Conservation (phyloP, 106 monocot genomes). For the Gastrodia elata region DNA sequence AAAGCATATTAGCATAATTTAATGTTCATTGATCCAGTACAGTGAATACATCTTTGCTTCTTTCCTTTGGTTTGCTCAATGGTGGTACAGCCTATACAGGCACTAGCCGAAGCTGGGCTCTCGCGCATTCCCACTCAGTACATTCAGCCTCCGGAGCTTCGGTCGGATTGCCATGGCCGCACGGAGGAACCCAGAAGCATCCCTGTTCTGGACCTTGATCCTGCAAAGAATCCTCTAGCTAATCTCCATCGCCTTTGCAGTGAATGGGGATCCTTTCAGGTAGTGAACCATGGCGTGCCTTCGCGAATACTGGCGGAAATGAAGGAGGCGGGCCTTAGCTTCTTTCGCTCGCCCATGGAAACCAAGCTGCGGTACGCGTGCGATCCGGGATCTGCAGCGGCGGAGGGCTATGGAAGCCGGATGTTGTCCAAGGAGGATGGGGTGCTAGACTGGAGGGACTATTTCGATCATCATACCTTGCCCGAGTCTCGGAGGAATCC, state of each 20-base stretch:
- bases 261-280: conserved; percentile 88
- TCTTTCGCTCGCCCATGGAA: conserved; percentile 47
- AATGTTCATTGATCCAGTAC: no score
- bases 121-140: conserved; percentile 49
- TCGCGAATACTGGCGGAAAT: conserved; percentile 32
- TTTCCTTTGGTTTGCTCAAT: neutral
- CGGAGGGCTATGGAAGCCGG: conserved; percentile 87
- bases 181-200: conserved; percentile 2
- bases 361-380: conserved; percentile 48
- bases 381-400: conserved; percentile 37
- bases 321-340: conserved; percentile 31
- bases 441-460: conserved; percentile 92
- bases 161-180: conserved; percentile 19
- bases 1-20: no score
- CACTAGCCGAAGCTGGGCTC: conserved; percentile 42
- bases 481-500: conserved; percentile 64
- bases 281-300: conserved; percentile 63
- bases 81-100: conserved; percentile 34
- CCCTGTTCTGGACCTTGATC: conserved; percentile 48
- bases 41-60: no score
- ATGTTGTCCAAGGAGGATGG: conserved; percentile 64
- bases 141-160: conserved; percentile 56
- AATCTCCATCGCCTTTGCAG: conserved; percentile 28
- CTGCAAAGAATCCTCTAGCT: conserved; percentile 9
- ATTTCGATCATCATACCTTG: conserved; percentile 89